A percentile compares a stretch with the other conserved stretches of the same genome.
phyloP scores from a whole-genome alignment of 2,329 filamentous ascomycete genomes.

The Phialocephala sp. region DNA sequence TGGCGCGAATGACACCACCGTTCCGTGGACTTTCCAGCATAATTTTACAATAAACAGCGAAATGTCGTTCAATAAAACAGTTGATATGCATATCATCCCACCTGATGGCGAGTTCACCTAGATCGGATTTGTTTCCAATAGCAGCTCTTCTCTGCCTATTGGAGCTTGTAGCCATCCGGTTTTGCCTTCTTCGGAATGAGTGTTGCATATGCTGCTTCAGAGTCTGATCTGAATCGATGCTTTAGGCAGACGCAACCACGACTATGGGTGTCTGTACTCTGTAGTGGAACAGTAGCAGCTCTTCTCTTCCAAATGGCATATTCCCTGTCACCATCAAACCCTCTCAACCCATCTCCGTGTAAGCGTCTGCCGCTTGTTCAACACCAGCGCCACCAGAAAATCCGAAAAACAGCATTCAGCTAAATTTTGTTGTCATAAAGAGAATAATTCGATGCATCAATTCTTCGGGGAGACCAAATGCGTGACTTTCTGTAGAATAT shows the following conservation, averaged over 20 bases:
- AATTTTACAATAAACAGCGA: slow-evolving; percentile 31
- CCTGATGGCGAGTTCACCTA: slow-evolving; percentile 32
- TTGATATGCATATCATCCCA: slow-evolving; percentile 37
- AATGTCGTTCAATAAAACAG: slow-evolving; percentile 29
- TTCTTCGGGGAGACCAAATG: no score
- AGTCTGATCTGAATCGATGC: slow-evolving; percentile 36
- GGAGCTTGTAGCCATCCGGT: slow-evolving; percentile 36
- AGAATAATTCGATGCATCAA: no score
- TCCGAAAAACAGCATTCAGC: no score
- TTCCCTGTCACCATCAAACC: slow-evolving; percentile 35
- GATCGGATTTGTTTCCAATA: slow-evolving; percentile 40
- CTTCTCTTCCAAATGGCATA: slow-evolving; percentile 19
- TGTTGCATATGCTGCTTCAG: slow-evolving; percentile 40
- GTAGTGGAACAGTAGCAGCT: slow-evolving; percentile 35
- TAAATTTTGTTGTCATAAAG: no score
- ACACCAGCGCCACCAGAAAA: no score
- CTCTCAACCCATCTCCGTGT: slow-evolving; percentile 24
- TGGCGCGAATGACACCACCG: slow-evolving; percentile 33
- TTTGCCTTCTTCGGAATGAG: slow-evolving; percentile 43
- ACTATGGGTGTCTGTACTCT: slow-evolving; percentile 33
- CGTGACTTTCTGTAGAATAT: no score
- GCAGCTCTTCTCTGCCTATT: slow-evolving; percentile 28
- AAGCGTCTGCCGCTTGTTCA: no score
- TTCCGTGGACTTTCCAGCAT: slow-evolving; percentile 34
- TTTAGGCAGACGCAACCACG: slow-evolving; percentile 37